A percentile compares a stretch with the other conserved stretches of the same genome.
Evolutionary conservation across 2,329 filamentous ascomycete species (phyloP).

Genomic region (Clarireedia paspali): DNA sequence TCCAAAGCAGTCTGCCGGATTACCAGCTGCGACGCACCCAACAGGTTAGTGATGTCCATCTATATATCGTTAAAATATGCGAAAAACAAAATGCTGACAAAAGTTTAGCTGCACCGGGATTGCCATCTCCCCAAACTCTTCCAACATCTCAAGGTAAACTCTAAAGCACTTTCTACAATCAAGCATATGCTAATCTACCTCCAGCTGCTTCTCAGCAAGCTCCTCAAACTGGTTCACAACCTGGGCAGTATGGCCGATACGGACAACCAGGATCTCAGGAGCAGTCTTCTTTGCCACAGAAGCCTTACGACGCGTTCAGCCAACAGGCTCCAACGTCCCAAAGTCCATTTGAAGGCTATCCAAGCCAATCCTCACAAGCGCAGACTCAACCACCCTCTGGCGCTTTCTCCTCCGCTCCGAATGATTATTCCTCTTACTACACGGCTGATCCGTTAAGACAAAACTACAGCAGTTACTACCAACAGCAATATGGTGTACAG

Average conservation of each 20-base stretch:
- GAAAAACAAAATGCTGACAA: slow-evolving; percentile 8
- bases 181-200: not conserved
- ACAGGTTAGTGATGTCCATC: slow-evolving; percentile 26
- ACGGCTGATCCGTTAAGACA: slow-evolving; percentile 67
- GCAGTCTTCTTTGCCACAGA: slow-evolving; percentile 55
- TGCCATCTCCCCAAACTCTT: slow-evolving; percentile 31
- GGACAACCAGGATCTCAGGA: slow-evolving; percentile 55
- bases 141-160: slow-evolving; percentile 30
- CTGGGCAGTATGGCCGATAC: slow-evolving; percentile 59
- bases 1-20: slow-evolving; percentile 35
- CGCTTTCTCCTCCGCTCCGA: slow-evolving; percentile 65
- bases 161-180: not conserved
- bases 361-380: slow-evolving; percentile 50
- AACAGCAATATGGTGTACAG: slow-evolving; percentile 46
- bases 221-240: slow-evolving; percentile 29
- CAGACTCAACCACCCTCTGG: slow-evolving; percentile 52
- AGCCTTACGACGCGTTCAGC: slow-evolving; percentile 80
- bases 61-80: not conserved
- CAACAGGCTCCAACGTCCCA: slow-evolving; percentile 58
- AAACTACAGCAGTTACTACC: slow-evolving; percentile 66
- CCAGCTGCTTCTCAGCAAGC: slow-evolving; percentile 23
- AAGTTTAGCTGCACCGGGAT: slow-evolving; percentile 25
- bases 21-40: slow-evolving; percentile 42
- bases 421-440: slow-evolving; percentile 82
- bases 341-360: slow-evolving; percentile 55